phyloP scores from a whole-genome alignment of 257 asterid species.

The Leptodermis oblonga region DNA sequence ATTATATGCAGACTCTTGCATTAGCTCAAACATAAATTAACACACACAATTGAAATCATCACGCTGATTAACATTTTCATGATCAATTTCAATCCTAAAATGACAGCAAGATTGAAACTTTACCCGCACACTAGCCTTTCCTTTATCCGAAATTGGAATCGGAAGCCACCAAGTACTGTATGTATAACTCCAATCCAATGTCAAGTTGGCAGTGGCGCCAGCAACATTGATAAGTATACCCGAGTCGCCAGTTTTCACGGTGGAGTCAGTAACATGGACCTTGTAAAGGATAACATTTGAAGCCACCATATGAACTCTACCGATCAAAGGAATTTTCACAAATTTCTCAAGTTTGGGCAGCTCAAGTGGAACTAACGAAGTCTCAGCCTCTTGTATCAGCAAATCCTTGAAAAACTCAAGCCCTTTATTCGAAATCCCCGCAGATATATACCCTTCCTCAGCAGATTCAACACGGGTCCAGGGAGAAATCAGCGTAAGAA shows the following conservation, averaged over 20 bases:
- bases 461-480: slow-evolving; percentile 31
- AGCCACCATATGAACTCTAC: slow-evolving; percentile 52
- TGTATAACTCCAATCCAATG: slow-evolving; percentile 73
- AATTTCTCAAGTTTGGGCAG: slow-evolving; percentile 53
- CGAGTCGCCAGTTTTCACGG: slow-evolving; percentile 55
- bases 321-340: slow-evolving; percentile 60
- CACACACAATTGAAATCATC: background rate
- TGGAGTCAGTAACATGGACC: slow-evolving; percentile 57
- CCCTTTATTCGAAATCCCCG: slow-evolving; percentile 64
- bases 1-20: background rate
- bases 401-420: slow-evolving; percentile 68
- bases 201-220: slow-evolving; percentile 79
- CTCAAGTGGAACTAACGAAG: slow-evolving; percentile 70
- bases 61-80: background rate
- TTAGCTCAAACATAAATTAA: background rate
- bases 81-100: background rate
- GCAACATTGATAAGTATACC: slow-evolving; percentile 63
- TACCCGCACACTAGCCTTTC: slow-evolving; percentile 76
- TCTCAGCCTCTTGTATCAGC: slow-evolving; percentile 49
- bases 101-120: slow-evolving; percentile 4
- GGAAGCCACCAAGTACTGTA: slow-evolving; percentile 67
- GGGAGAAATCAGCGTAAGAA: slow-evolving; percentile 17
- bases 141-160: slow-evolving; percentile 56
- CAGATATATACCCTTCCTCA: slow-evolving; percentile 51
- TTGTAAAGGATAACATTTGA: slow-evolving; percentile 42